Evolutionary conservation across 352 stramenopile genomes (phyloP).

Genomic region (Ophiocytium majus): DNA sequence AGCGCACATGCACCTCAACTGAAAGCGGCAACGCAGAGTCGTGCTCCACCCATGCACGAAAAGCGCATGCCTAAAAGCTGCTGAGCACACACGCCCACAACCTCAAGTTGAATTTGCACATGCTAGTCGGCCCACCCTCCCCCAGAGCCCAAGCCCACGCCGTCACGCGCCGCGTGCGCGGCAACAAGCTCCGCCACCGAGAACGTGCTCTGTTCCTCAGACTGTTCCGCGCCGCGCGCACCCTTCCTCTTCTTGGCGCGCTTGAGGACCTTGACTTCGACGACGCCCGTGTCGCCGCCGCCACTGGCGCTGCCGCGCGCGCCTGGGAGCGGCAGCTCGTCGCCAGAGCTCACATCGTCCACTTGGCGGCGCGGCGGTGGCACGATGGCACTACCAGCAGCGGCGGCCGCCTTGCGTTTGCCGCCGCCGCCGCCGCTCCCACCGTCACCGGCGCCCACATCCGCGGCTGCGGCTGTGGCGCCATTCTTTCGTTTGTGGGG

Average conservation of each 20-base stretch:
- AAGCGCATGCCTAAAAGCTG: background rate
- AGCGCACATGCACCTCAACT: background rate
- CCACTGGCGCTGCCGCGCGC: background rate
- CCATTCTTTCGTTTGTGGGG: background rate
- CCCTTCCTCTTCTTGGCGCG: background rate
- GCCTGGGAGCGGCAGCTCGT: background rate
- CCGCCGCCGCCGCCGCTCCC: background rate
- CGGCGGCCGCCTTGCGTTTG: background rate
- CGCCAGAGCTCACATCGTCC: background rate
- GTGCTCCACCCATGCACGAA: background rate
- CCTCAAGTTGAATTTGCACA: no score
- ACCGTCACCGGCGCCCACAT: background rate
- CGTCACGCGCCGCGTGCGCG: background rate
- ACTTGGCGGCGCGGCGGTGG: background rate
- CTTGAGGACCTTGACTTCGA: conserved; percentile 12
- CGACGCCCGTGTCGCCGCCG: background rate
- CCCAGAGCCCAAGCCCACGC: background rate
- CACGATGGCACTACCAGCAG: background rate
- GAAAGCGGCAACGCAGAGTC: background rate
- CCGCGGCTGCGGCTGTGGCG: background rate
- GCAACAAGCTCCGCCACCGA: background rate
- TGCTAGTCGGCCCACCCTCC: background rate
- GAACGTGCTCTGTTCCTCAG: no score
- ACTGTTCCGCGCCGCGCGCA: background rate
- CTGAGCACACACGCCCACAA: background rate